Evolutionary conservation across 208 protist genomes (phyloP), one percentile per base, ranked within the genome.

Genomic region (Leishmania amazonensis): DNA sequence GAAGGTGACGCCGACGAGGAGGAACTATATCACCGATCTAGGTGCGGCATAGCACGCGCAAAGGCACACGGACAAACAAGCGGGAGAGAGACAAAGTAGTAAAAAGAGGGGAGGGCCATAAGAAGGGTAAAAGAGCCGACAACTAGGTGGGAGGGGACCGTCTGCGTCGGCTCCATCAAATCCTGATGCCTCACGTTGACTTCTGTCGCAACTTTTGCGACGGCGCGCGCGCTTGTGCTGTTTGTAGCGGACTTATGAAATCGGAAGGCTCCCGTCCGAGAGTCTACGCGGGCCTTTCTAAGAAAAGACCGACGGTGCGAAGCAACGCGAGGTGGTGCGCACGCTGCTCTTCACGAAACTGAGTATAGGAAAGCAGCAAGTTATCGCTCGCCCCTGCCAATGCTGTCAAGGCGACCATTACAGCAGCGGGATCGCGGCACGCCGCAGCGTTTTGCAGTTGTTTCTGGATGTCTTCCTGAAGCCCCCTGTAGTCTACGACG

Each of bases 401-500:
- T 11, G 49, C 40, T 2, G 47, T 17, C 19, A 62, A 19, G n/a
- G 54, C 2, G 1, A 1, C 35, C 8, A 31, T 31, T 17, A n/a
- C 28, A 15, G 28, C 31, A 4, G 62, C 62, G 8, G 62, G n/a
- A 38, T 51, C 67, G 67, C 40, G 2, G 67, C 31, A 74, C 45
- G 74, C 5, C 2, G 75, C 35, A 42, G n/a, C 0, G 0, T 62
- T 62, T 7, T 40, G 54, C 17, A 84, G n/a, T 13, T 51, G 60
- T 2, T 21, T n/a, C 11, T 51, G 24, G 19, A 71, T 51, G 64
- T 75, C 67, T 3, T 79, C 75, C 53, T 84, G 75, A 40, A 71
- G 45, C 3, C 65, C 80, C 1, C 76, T 70, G 45, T 71, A 76
- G 45, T 67, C 80, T 38, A 68, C 80, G 47, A 79, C 40, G 7